Conservation (phyloP, 169 alveolate genomes). For the Blepharisma undulans region DNA sequence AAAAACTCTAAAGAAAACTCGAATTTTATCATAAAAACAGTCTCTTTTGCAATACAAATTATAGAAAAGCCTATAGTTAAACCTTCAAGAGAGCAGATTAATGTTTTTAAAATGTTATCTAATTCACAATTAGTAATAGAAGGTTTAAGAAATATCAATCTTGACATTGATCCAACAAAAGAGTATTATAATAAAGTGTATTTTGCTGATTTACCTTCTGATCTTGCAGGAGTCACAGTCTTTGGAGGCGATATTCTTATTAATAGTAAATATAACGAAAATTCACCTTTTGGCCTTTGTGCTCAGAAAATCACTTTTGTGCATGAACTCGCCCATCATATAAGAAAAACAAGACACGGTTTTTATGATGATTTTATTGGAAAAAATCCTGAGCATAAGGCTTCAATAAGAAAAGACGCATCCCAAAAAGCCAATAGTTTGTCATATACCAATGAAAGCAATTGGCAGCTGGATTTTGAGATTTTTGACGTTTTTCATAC, state of each 20-base stretch:
- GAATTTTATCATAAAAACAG: too few species aligned
- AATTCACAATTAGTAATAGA: neutral
- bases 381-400: too few species aligned
- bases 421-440: too few species aligned
- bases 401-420: too few species aligned
- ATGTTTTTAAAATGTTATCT: neutral
- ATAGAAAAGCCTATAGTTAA: too few species aligned
- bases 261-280: neutral
- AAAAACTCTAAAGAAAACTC: too few species aligned
- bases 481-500: too few species aligned
- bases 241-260: neutral
- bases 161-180: neutral
- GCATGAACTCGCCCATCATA: neutral
- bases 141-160: neutral
- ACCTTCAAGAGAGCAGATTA: neutral
- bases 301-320: neutral
- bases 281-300: neutral
- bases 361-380: too few species aligned
- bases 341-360: neutral
- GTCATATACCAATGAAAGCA: too few species aligned
- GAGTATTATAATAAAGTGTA: neutral
- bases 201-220: neutral
- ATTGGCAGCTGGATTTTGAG: too few species aligned
- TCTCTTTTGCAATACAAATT: too few species aligned
- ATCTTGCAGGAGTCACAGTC: neutral